Base-by-base conservation (phyloP, 1,139 yeast genomes). In the Debaryomycetaceae sp. region DNA sequence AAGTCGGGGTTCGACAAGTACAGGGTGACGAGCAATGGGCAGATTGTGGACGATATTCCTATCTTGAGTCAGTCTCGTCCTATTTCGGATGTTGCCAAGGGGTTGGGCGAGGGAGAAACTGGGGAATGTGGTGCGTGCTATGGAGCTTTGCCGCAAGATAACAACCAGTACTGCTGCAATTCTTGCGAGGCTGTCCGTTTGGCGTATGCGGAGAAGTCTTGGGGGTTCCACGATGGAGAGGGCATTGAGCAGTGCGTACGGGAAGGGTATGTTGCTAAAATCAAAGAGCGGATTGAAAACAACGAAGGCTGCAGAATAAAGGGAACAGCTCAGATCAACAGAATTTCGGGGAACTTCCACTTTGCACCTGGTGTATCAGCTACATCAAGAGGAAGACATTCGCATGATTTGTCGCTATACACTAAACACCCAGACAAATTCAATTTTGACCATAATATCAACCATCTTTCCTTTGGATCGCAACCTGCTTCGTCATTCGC, bases 141-240 rank as follows among this genome's bases (percentile, higher is more conserved):
- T 59, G 97, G 97, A 1, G 81, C 95, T 0, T 70, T 79, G 39
- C 80, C 79, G 45, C 94, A 87, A 53, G 70, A 71, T 6, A 67
- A 70, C 30, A 79, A 81, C 48, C 78, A 75, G 22, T 64, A 72
- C 32, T 89, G 97, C 65, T 92, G 98, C 64, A 87, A 89, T 59
- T 77, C 84, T 31, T 92, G 98, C 70, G 85, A 78, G 35, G 79
- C 87, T 33, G 95, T 92, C 30, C 79, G 80, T 45, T 64, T 73
- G 50, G 96, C 97, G 1, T 92, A 91, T 58, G 82, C 87, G 17
- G 76, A 74, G 16, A 74, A 69, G 19, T 81, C 79, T 28, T 92
- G 98, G 98, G 92, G 86, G 3, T 91, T 92, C 61, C 84, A 67
- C 52, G 98, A 92, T 58, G 98, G 98, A 42, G 72, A 75, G 40